These are phyloP conservation scores for Alternaria sp. DNA, from an alignment of 2,329 filamentous ascomycete genomes.

Conservation along the genomic window DNA sequence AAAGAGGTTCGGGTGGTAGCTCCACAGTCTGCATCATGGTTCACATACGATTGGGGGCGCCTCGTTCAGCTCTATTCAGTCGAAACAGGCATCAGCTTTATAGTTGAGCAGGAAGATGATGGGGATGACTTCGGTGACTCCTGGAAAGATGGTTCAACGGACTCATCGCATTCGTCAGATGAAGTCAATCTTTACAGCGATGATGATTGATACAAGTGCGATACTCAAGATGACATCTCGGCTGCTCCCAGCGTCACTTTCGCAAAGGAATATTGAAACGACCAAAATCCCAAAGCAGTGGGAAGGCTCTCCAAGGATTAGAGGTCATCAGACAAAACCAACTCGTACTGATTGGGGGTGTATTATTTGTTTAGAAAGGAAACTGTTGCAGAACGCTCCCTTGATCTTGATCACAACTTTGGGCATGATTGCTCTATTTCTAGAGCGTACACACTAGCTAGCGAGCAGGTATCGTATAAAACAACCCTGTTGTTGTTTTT, in stretches of 20 bases:
- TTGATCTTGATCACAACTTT: too few species aligned
- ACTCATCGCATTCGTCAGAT: conserved; percentile 24
- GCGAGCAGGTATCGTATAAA: too few species aligned
- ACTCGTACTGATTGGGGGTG: too few species aligned
- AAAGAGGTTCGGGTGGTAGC: conserved; percentile 19
- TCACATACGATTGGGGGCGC: conserved; percentile 25
- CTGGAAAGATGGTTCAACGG: conserved; percentile 16
- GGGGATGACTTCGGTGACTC: conserved; percentile 3
- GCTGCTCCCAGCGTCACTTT: neutral
- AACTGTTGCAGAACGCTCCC: too few species aligned
- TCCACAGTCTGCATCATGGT: conserved; percentile 4
- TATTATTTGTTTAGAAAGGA: too few species aligned
- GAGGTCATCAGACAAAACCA: too few species aligned
- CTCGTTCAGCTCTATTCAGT: conserved; percentile 16
- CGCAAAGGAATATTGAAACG: neutral
- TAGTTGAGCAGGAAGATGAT: conserved; percentile 11
- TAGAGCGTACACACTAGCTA: too few species aligned
- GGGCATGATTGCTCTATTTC: too few species aligned
- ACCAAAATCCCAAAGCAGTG: neutral
- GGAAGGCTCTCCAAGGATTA: neutral
- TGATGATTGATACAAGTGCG: neutral
- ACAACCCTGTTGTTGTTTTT: too few species aligned
- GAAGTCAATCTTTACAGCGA: conserved; percentile 29
- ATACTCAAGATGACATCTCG: neutral
- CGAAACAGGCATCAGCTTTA: conserved; percentile 17